Conservation (phyloP, 2,329 filamentous ascomycete genomes). For the Metarhizium guizhouense region DNA sequence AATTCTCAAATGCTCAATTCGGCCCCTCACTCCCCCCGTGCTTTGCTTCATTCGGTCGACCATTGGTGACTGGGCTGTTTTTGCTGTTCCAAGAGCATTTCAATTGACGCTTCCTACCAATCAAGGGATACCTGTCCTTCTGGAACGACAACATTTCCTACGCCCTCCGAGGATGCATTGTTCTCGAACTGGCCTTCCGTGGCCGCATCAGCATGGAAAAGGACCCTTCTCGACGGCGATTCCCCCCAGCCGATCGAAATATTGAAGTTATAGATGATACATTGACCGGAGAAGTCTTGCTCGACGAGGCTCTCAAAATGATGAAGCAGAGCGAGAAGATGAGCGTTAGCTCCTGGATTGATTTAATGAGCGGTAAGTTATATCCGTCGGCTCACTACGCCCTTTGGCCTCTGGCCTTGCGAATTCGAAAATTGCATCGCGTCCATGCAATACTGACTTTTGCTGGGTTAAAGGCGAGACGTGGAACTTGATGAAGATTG, state of each 20-base stretch:
- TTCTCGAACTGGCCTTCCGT: constrained; percentile 92
- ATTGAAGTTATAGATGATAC: constrained; percentile 98
- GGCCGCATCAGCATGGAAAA: constrained; percentile 98
- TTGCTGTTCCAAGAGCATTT: not conserved
- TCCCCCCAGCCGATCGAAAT: constrained; percentile 82
- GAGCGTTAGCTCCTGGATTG: constrained; percentile 99
- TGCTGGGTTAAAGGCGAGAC: constrained; percentile 66
- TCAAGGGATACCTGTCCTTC: constrained; percentile 91
- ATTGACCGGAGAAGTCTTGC: constrained; percentile 88
- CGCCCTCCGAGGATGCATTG: constrained; percentile 92
- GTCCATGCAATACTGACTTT: not conserved
- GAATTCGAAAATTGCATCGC: not conserved
- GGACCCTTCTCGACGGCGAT: constrained; percentile 82
- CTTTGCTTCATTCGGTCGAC: not conserved
- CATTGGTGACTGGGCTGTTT: not conserved
- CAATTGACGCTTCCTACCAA: not conserved
- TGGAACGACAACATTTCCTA: constrained; percentile 99
- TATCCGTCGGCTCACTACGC: not conserved
- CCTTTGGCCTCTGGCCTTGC: not conserved
- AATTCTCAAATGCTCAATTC: not conserved
- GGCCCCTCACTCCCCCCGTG: no score
- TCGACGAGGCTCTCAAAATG: constrained; percentile 98
- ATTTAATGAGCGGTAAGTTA: constrained; percentile 86
- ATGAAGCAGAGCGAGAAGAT: constrained; percentile 99
- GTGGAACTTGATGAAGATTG: constrained; percentile 99